phyloP scores from a whole-genome alignment of 2,329 filamentous ascomycete genomes.

The Pestalotiopsis sp. region DNA sequence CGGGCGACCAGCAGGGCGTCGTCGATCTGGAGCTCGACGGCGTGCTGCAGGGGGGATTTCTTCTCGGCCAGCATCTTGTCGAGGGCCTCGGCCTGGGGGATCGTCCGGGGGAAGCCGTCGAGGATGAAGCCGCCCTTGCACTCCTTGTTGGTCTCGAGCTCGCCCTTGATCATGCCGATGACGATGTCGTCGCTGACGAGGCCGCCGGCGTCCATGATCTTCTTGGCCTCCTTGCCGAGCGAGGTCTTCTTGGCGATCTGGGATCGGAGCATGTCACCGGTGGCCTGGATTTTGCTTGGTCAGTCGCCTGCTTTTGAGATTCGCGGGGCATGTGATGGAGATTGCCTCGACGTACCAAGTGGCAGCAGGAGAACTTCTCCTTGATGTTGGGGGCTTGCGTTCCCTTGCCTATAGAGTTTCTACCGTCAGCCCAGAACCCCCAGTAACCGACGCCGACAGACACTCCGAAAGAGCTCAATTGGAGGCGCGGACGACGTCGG shows the following conservation, averaged over 20 bases:
- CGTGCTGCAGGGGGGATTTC: conserved; percentile 87
- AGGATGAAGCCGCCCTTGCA: conserved; percentile 99
- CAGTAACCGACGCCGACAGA: neutral
- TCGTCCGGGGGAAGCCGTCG: conserved; percentile 96
- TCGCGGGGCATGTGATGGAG: neutral
- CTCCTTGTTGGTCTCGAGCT: conserved; percentile 90
- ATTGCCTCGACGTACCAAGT: conserved; percentile 67
- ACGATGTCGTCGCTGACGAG: conserved; percentile 99
- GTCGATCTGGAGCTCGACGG: conserved; percentile 95
- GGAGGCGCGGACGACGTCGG: neutral
- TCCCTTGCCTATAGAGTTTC: conserved; percentile 74
- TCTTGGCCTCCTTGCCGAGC: conserved; percentile 95
- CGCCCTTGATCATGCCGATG: conserved; percentile 99
- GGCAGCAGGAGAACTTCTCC: conserved; percentile 96
- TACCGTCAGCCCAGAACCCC: neutral
- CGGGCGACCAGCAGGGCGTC: conserved; percentile 89
- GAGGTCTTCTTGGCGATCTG: conserved; percentile 97
- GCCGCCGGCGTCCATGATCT: conserved; percentile 99
- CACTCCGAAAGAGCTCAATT: neutral
- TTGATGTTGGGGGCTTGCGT: conserved; percentile 98
- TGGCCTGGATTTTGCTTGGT: conserved; percentile 63
- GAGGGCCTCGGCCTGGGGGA: conserved; percentile 90
- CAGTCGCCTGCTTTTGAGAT: conserved; percentile 8
- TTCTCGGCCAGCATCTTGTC: conserved; percentile 84
- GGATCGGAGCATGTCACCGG: conserved; percentile 97